These are phyloP conservation scores for Moringa oleifera DNA, from an alignment of 345 rosid genomes.

Conservation along the genomic window DNA sequence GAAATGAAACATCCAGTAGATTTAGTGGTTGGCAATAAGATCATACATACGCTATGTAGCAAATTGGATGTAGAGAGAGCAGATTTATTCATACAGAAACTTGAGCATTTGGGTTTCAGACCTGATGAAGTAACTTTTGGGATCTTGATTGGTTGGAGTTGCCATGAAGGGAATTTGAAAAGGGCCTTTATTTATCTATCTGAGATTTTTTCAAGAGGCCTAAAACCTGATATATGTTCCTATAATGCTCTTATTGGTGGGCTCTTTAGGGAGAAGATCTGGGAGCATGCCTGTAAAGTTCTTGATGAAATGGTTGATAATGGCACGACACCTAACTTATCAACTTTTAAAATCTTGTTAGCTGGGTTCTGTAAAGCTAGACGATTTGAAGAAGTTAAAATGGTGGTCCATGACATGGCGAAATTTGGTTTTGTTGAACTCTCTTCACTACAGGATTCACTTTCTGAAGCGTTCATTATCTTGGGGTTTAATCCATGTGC, in stretches of 20 bases:
- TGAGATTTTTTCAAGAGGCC: constrained; percentile 47
- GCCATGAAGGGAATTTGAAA: constrained; percentile 51
- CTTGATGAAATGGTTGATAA: constrained; percentile 58
- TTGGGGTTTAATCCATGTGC: constrained; percentile 56
- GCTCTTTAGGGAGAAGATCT: constrained; percentile 48
- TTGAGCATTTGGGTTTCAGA: constrained; percentile 51
- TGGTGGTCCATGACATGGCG: constrained; percentile 44
- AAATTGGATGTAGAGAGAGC: constrained; percentile 52
- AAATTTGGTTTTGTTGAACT: constrained; percentile 39
- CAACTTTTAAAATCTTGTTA: constrained; percentile 48
- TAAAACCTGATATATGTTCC: constrained; percentile 42
- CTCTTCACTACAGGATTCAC: constrained; percentile 47
- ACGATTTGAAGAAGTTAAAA: constrained; percentile 57
- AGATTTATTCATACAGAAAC: constrained; percentile 42
- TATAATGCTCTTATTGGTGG: constrained; percentile 58
- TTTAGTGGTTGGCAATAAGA: constrained; percentile 50
- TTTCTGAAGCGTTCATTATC: constrained; percentile 47
- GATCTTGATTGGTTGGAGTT: constrained; percentile 66
- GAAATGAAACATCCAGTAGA: constrained; percentile 42
- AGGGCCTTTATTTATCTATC: constrained; percentile 43
- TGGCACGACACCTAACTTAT: constrained; percentile 29
- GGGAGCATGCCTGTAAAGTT: constrained; percentile 41
- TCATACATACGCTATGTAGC: constrained; percentile 43
- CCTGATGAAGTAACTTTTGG: constrained; percentile 59
- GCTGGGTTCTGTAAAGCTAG: constrained; percentile 75